Conservation (phyloP, 1,139 yeast species). For the Candida sanyaensis region DNA sequence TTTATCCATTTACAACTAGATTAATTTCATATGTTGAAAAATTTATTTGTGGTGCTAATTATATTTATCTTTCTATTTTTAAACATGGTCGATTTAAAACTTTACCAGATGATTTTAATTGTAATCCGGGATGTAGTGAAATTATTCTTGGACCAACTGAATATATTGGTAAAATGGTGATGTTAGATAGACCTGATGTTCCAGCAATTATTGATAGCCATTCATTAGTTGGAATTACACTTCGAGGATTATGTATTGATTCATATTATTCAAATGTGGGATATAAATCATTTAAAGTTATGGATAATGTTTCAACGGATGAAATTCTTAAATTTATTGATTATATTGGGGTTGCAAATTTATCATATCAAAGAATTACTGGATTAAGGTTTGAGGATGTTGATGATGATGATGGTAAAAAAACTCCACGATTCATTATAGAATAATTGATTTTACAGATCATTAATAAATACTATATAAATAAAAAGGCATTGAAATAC, state of each 20-base stretch:
- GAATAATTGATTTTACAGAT: neutral
- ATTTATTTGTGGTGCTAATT: neutral
- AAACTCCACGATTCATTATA: neutral
- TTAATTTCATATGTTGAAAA: too few species aligned
- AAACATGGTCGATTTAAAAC: too few species aligned
- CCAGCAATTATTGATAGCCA: slow-evolving; percentile 1
- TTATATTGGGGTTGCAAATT: slow-evolving; percentile 2
- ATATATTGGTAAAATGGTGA: slow-evolving; percentile 6
- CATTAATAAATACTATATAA: too few species aligned
- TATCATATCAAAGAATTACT: neutral
- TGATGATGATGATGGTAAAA: neutral
- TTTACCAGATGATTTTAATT: too few species aligned
- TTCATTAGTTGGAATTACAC: neutral
- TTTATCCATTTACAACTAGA: too few species aligned
- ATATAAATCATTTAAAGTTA: neutral
- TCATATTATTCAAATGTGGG: neutral
- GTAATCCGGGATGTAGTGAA: too few species aligned
- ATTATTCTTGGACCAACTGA: neutral
- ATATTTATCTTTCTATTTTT: neutral
- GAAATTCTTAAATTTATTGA: slow-evolving; percentile 2
- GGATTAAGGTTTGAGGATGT: slow-evolving; percentile 1
- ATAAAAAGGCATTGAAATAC: too few species aligned
- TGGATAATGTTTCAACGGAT: neutral
- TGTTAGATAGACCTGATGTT: slow-evolving; percentile 3
- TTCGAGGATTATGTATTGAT: neutral